Evolutionary conservation across 345 rosid genomes (phyloP), one percentile per base, ranked within the genome.

Genomic region (Microcos paniculata): DNA sequence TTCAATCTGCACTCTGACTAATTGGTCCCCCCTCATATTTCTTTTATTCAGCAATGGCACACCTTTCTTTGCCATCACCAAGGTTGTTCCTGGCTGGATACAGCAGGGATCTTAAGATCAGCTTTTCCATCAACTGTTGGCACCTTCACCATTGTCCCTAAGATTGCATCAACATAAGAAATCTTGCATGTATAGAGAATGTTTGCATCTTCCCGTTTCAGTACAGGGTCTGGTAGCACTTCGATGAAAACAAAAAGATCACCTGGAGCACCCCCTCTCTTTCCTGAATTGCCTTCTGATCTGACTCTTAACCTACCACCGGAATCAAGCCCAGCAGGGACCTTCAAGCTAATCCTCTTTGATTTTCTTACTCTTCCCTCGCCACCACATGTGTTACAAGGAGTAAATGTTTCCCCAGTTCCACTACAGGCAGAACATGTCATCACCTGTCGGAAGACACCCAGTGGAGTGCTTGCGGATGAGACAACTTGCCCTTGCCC

Each of bases 401-500:
- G 81, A 31, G 83, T 82, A 14, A 14, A 76, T 21, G 66, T 59
- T 71, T 82, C 81, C 33, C 88, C 88, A 10, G 78, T 71, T 38
- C 86, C 88, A n/a, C 76, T 62, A 62, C 88, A 85, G 12, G 78
- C 46, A 31, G 82, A 78, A 72, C 88, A 82, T 31, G 83, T 76
- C 76, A 67, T 82, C 9, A 85, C 84, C 81, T 80, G 84, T 76
- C 80, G 86, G 72, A 82, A 82, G 23, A 85, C 80, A n/a, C 86
- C 86, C 28, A 85, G 48, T 8, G 88, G 86, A 33, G 86, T 85
- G 73, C 86, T 78, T 31, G 86, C 79, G 6, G 88, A 83, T 12
- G 86, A 76, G 56, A 85, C 70, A 28, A 85, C 86, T 71, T 85
- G 86, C 24, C 88, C 88, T 75, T 83, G 86, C 43, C 88, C 88